A percentile compares a stretch with the other conserved stretches of the same genome.
phyloP scores from a whole-genome alignment of 2,329 filamentous ascomycete species.

The Colletotrichum camelliae region DNA sequence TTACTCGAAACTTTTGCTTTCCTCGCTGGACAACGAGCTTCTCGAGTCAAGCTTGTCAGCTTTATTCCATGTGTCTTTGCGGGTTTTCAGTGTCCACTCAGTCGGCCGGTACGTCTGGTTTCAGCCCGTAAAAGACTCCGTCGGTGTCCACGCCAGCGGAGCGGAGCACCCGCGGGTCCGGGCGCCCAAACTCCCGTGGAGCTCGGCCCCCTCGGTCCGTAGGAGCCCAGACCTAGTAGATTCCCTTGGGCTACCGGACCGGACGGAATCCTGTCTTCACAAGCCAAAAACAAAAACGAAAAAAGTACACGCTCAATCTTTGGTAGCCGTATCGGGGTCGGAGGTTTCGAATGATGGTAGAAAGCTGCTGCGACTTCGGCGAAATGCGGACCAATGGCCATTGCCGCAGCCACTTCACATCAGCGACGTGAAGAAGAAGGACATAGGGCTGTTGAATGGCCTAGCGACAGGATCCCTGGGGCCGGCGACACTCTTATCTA shows the following conservation, averaged over 20 bases:
- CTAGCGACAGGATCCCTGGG: not conserved
- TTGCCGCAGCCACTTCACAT: not conserved
- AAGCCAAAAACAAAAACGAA: not conserved
- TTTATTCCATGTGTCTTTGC: not conserved
- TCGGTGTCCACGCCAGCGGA: not conserved
- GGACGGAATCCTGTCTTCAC: not conserved
- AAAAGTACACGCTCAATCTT: not conserved
- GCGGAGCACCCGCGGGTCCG: slow-evolving; percentile 3
- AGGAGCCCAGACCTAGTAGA: not conserved
- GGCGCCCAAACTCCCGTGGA: not conserved
- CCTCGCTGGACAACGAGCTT: not conserved
- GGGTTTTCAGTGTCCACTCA: not conserved
- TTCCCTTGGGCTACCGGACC: not conserved
- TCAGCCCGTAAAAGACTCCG: not conserved
- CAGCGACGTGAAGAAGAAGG: not conserved
- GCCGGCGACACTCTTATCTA: not conserved
- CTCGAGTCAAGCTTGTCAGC: not conserved
- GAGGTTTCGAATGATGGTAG: not conserved
- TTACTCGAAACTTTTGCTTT: not conserved
- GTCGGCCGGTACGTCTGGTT: not conserved
- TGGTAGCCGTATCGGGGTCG: not conserved
- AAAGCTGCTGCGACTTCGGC: not conserved
- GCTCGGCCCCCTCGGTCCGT: not conserved
- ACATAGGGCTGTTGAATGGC: not conserved
- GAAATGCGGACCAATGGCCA: not conserved